These are phyloP conservation scores for Podaxis sp. DNA, from an alignment of 768 basidiomycete genomes.

Conservation along the genomic window DNA sequence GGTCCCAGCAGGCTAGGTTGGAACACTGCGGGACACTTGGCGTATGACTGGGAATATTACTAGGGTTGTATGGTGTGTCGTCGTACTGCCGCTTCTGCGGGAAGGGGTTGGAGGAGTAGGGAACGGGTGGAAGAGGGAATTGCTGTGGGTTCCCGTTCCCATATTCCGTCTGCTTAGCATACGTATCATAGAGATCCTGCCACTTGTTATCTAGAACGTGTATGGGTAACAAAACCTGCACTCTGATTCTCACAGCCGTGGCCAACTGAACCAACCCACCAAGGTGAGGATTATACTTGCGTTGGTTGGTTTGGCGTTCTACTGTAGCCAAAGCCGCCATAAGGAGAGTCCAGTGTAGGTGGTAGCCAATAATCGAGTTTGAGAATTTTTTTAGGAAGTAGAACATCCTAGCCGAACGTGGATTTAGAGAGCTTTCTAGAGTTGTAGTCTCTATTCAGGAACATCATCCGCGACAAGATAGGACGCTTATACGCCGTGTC, in stretches of 20 bases:
- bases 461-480: no score
- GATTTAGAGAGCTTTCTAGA: no score
- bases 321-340: conserved; percentile 53
- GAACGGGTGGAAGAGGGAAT: conserved; percentile 59
- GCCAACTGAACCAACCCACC: conserved; percentile 52
- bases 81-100: conserved; percentile 57
- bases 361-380: no score
- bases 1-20: conserved; percentile 68
- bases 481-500: no score
- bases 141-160: conserved; percentile 65
- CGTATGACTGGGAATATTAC: conserved; percentile 66
- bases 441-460: no score
- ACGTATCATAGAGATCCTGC: conserved; percentile 76
- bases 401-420: no score
- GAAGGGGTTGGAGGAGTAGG: conserved; percentile 52
- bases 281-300: conserved; percentile 54
- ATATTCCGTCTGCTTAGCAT: conserved; percentile 59
- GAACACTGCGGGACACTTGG: conserved; percentile 77
- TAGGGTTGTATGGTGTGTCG: conserved; percentile 20
- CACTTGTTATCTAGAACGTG: conserved; percentile 17
- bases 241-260: conserved; percentile 71
- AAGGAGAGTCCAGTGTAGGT: no score
- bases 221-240: conserved; percentile 32
- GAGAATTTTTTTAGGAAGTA: no score
- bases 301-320: conserved; percentile 43